Conservation (phyloP, 192 early-diverging fungal species). For the Umbelopsis sp. region DNA sequence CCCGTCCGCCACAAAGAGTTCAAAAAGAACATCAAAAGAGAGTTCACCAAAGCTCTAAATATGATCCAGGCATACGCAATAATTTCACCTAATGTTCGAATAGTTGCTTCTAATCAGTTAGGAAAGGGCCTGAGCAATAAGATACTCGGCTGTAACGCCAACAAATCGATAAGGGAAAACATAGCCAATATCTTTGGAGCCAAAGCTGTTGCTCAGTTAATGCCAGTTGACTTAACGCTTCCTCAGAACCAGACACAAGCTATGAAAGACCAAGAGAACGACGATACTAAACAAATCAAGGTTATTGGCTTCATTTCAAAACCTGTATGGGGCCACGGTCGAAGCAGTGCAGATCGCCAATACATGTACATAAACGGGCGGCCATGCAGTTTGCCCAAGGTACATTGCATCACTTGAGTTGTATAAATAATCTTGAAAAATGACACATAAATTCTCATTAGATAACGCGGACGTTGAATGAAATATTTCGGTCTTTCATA, state of each 20-base stretch:
- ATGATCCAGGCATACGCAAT: conserved; percentile 87
- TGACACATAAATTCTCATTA: conserved; percentile 31
- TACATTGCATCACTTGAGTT: conserved; percentile 21
- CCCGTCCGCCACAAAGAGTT: conserved; percentile 90
- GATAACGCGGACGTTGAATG: conserved; percentile 78
- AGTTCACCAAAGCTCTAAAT: conserved; percentile 76
- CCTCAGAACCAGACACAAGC: conserved; percentile 20
- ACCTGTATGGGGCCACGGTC: conserved; percentile 66
- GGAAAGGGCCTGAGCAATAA: conserved; percentile 57
- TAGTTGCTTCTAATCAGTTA: conserved; percentile 65
- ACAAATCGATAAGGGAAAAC: conserved; percentile 62
- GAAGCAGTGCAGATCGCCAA: conserved; percentile 81
- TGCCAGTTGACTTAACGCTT: conserved; percentile 53
- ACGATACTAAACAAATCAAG: conserved; percentile 20
- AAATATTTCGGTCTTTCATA: conserved; percentile 72
- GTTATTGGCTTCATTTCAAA: conserved; percentile 62
- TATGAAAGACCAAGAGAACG: background rate
- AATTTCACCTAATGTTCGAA: conserved; percentile 65
- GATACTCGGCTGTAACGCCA: conserved; percentile 64
- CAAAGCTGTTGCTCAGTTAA: conserved; percentile 48
- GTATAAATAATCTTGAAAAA: background rate
- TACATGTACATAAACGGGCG: conserved; percentile 89
- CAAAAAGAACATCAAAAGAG: conserved; percentile 78
- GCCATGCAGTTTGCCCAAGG: conserved; percentile 84
- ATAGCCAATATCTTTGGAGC: conserved; percentile 79